A percentile compares a stretch with the other conserved stretches of the same genome.
Conservation (phyloP, 139 green algal species). For the Tetradesmus lagerheimii region DNA sequence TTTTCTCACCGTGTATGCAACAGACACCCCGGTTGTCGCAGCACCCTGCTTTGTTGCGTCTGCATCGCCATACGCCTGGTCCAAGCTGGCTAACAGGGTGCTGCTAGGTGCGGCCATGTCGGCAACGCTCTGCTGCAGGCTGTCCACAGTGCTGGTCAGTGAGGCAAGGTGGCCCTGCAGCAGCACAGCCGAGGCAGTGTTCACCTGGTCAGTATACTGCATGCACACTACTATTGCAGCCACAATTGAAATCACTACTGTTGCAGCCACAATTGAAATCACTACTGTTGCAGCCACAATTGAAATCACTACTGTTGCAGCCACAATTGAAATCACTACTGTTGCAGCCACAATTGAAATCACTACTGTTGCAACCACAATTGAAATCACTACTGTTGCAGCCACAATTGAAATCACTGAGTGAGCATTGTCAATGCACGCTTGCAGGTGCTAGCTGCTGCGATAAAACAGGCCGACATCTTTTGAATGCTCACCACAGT, state of each 20-base stretch:
- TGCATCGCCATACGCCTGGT: not conserved
- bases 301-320: too few species aligned
- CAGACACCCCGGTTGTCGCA: not conserved
- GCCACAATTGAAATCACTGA: not conserved
- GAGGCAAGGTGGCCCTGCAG: not conserved
- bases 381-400: not conserved
- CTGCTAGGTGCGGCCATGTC: not conserved
- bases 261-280: not conserved
- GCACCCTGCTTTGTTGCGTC: not conserved
- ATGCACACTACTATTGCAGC: too few species aligned
- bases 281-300: too few species aligned
- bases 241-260: not conserved
- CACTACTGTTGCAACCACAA: not conserved
- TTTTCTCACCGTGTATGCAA: not conserved
- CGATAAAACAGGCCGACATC: not conserved
- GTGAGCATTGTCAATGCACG: too few species aligned
- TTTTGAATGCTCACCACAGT: not conserved
- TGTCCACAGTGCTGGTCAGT: not conserved
- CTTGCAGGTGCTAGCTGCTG: not conserved
- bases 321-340: too few species aligned
- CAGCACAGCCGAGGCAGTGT: not conserved
- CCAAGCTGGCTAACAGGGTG: not conserved
- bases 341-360: too few species aligned
- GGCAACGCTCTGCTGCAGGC: not conserved
- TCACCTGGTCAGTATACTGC: too few species aligned